Conservation (phyloP, 2,329 filamentous ascomycete genomes). For the Trichoderma sp. region DNA sequence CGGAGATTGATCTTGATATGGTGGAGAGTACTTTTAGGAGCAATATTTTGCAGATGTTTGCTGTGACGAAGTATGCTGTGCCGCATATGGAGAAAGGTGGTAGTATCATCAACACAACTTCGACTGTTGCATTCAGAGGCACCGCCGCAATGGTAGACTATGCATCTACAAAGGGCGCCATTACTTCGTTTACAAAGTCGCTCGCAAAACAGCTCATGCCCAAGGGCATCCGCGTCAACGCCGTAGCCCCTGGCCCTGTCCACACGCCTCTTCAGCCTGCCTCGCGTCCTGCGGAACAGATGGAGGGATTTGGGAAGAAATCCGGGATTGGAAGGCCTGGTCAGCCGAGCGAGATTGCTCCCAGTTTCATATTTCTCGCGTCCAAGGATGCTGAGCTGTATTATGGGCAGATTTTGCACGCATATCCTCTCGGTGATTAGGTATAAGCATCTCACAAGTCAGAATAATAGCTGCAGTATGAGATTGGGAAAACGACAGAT, state of each 20-base stretch:
- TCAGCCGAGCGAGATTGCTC: slow-evolving; percentile 45
- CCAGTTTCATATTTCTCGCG: slow-evolving; percentile 41
- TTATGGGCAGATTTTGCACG: slow-evolving; percentile 41
- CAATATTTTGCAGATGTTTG: slow-evolving; percentile 83
- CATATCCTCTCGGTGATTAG: slow-evolving; percentile 41
- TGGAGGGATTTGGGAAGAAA: slow-evolving; percentile 43
- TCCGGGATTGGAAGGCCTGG: slow-evolving; percentile 39
- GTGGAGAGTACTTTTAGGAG: slow-evolving; percentile 71
- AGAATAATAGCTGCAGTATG: not conserved
- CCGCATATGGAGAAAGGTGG: slow-evolving; percentile 61
- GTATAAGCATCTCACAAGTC: not conserved
- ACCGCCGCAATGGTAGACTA: slow-evolving; percentile 50
- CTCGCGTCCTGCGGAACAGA: slow-evolving; percentile 42
- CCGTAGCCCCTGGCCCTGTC: slow-evolving; percentile 26
- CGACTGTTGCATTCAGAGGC: slow-evolving; percentile 50
- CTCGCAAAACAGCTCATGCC: slow-evolving; percentile 48
- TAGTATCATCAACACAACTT: slow-evolving; percentile 54
- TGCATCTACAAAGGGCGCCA: slow-evolving; percentile 55
- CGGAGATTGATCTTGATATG: slow-evolving; percentile 52
- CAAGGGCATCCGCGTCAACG: slow-evolving; percentile 54
- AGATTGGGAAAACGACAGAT: not conserved
- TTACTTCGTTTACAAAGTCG: slow-evolving; percentile 51
- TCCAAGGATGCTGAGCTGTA: slow-evolving; percentile 41
- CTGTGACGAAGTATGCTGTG: slow-evolving; percentile 72
- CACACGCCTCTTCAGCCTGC: slow-evolving; percentile 37